These are phyloP conservation scores for Chlamydomonas sphaeroides DNA, from an alignment of 139 green algal genomes.

Conservation along the genomic window DNA sequence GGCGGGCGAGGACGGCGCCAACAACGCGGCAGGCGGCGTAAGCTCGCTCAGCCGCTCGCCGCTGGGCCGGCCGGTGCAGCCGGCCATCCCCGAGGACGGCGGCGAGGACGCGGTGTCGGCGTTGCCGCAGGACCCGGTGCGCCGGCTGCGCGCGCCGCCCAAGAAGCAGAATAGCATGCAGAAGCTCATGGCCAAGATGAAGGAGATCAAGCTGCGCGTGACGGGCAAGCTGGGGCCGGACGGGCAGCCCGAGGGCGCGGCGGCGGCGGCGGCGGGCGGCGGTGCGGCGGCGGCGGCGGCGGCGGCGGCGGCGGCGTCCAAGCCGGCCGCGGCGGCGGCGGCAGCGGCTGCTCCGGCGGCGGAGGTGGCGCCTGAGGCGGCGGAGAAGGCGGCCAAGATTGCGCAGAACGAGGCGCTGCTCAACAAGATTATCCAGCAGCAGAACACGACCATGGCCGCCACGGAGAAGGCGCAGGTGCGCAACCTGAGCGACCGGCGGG, in stretches of 20 bases:
- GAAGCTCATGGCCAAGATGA: slow-evolving; percentile 63
- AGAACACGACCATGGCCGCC: slow-evolving; percentile 39
- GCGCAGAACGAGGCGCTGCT: slow-evolving; percentile 50
- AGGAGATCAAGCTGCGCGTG: slow-evolving; percentile 58
- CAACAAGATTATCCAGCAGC: slow-evolving; percentile 43
- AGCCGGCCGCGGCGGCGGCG: neutral
- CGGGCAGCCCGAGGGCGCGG: neutral
- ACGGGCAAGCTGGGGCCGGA: slow-evolving; percentile 33
- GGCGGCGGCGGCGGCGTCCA: neutral
- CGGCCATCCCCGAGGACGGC: neutral
- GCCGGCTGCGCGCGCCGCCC: slow-evolving; percentile 32
- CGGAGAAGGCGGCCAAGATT: slow-evolving; percentile 35
- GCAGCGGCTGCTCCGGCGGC: neutral
- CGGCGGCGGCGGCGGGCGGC: neutral
- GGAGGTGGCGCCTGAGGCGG: neutral
- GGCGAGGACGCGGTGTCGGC: neutral
- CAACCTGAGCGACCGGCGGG: too few species aligned
- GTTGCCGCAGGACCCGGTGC: neutral
- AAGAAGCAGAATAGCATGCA: slow-evolving; percentile 56
- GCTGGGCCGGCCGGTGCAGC: slow-evolving; percentile 1
- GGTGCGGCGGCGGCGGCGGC: neutral
- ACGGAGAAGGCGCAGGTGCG: slow-evolving; percentile 36
- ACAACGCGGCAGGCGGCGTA: neutral
- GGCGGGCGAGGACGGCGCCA: neutral
- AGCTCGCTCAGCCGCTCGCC: slow-evolving; percentile 4